Evolutionary conservation across 192 early-diverging fungal species (phyloP), one percentile per base, ranked within the genome.

Genomic region (Coemansia sp.): DNA sequence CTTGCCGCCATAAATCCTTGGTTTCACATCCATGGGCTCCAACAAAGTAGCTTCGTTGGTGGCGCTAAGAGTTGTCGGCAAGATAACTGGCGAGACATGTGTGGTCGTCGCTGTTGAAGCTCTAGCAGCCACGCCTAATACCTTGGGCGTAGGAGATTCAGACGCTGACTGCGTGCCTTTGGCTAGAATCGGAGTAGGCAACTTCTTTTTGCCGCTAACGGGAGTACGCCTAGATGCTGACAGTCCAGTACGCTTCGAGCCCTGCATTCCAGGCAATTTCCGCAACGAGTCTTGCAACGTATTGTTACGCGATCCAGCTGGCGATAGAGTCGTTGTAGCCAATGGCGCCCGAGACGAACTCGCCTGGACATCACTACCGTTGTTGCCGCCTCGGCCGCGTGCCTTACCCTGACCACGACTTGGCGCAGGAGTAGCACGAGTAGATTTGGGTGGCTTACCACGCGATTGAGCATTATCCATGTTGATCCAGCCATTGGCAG

Each of bases 231-330:
- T 42, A 3, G 74, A 73, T 33, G 27, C 13, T 17, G 70, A 61
- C 6, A 81, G 54, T 0, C 74, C 74, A 2, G 79, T 68, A 8
- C 79, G 74, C 11, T 42, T 46, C 2, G 64, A 59, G 0, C 74
- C 79, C n/a, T 46, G 56, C 41, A 69, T 75, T 1, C 79, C 79
- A 0, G 74, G 74, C 29, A 81, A 27, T 16, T 63, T 66, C 16
- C 74, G 59, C 14, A 81, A 35, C 13, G 74, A 68, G 36, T 81
- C 79, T 19, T 56, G 64, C 34, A 81, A 45, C 6, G 79, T 68
- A 33, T 70, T 67, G 41, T 33, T 34, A 19, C 44, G 62, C 19
- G 51, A 54, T 5, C 42, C 62, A 29, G 62, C 44, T 33, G 62
- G 62, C 44, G 62, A 45, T 16, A 63, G n/a, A 41, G 62, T 45